Evolutionary conservation across 2,329 filamentous ascomycete genomes (phyloP), one percentile per base, ranked within the genome.

Genomic region (Westerdykella ornata): DNA sequence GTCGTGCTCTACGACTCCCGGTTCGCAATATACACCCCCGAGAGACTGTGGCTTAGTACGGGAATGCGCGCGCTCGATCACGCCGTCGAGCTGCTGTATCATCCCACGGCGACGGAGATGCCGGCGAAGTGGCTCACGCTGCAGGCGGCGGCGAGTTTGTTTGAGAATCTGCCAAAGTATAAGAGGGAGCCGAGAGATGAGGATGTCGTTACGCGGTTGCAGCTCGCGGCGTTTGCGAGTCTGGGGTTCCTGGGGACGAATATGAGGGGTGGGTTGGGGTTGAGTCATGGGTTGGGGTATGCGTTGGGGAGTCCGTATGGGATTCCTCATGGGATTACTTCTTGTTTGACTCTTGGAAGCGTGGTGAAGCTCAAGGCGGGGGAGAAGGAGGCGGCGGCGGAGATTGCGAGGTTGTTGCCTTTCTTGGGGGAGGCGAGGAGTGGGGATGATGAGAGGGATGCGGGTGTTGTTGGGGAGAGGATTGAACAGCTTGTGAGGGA

Each of bases 321-420:
- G 0, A 78, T 80, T 30, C 76, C 76, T 1, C 75, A 79, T 46
- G 75, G 75, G 0, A 70, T 76, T 35, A 79, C 75, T 0, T 72
- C 68, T 1, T 77, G 75, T 49, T 51, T 79, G 35, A 77, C 74
- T 0, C 63, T 79, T 0, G 72, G 73, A 0, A 71, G 73, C 41
- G 75, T 78, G 0, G 68, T 77, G 3, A 74, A 72, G 54, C 57
- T 78, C 15, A 77, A 77, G 48, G 72, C 74, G 0, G 47, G 61
- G 34, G 68, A 70, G 5, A 55, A 59, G 1, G 62, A 60, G 3
- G 68, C 71, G 28, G 74, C 73, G 9, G 63, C 60, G 42, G 70
- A 73, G 50, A 51, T 76, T 33, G 67, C 69, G 4, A 54, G 72
- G 1, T 48, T 73, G 39, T 47, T 72, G 16, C 69, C 70, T 1